These are phyloP conservation scores for Lactarius pseudohatsudake DNA, from an alignment of 768 basidiomycete species.

Conservation along the genomic window DNA sequence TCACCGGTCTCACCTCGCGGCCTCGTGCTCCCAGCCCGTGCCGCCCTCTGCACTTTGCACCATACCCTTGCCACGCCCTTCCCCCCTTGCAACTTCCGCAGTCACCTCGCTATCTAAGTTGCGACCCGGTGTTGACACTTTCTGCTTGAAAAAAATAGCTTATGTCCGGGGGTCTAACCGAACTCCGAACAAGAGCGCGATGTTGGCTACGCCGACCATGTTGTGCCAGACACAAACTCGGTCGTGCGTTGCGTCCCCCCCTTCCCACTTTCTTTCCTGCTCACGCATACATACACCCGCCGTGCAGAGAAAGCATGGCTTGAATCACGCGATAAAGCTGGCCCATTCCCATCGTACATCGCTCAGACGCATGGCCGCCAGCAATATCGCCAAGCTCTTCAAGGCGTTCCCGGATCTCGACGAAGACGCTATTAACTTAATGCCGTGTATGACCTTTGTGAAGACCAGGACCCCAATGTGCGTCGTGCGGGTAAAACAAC, in stretches of 20 bases:
- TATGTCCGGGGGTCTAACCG: background rate
- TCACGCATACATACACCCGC: background rate
- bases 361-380: constrained; percentile 58
- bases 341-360: constrained; percentile 47
- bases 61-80: background rate
- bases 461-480: constrained; percentile 60
- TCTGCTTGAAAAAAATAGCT: background rate
- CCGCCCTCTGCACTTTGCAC: too few species aligned
- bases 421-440: constrained; percentile 74
- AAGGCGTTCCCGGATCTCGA: constrained; percentile 67
- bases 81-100: background rate
- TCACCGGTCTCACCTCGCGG: background rate
- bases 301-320: constrained; percentile 49
- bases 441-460: constrained; percentile 74
- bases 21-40: too few species aligned
- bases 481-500: constrained; percentile 15
- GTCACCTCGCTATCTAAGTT: background rate
- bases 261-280: background rate
- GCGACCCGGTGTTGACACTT: background rate
- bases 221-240: constrained; percentile 38
- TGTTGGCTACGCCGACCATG: constrained; percentile 30
- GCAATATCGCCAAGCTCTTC: constrained; percentile 57
- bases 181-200: constrained; percentile 41
- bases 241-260: constrained; percentile 36
- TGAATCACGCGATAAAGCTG: constrained; percentile 54